Evolutionary conservation across 73 alveolate genomes (phyloP), one percentile per base, ranked within the genome.

Genomic region (Durusdinium trenchii): DNA sequence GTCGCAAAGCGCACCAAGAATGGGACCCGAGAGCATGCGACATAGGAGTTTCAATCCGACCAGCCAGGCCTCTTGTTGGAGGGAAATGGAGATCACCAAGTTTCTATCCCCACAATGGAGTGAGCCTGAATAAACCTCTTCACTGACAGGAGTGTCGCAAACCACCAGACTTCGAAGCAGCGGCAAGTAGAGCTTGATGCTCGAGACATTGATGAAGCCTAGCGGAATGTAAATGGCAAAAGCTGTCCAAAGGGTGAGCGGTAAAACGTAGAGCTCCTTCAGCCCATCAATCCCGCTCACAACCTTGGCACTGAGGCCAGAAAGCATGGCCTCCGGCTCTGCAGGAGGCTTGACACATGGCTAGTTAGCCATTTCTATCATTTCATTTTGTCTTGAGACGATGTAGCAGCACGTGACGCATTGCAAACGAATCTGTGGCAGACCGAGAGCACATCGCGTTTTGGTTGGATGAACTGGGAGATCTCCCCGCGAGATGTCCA

Each of bases 21-120:
- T 32, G 26, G 96, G 96, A 4, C 96, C 96, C 42, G 86, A 62
- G 67, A 89, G 35, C 96, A 89, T 89, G 71, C 96, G 96, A 47
- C 96, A 89, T 30, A 89, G 51, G 48, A 89, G 60, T 50, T 89
- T 89, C 51, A 89, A 42, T 38, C 71, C 96, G 14, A 89, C 96
- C 48, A 89, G 96, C 96, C 96, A 89, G 54, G 96, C 96, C 51
- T 89, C 96, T 40, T 89, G 96, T 69, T 89, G 96, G 14, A 89
- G 96, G 67, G 96, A 64, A 28, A 89, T 69, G 84, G 96, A 89
- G 51, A 89, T 89, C 51, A 89, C 96, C 86, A 43, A 38, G 43
- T 61, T 62, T 47, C 84, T 64, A 69, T 89, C 96, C 18, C 96
- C 96, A 46, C 96, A 89, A 45, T 62, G 96, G 57, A 89, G 50